Conservation (phyloP, 495 filamentous ascomycete genomes). For the Penicillium riverlandense region DNA sequence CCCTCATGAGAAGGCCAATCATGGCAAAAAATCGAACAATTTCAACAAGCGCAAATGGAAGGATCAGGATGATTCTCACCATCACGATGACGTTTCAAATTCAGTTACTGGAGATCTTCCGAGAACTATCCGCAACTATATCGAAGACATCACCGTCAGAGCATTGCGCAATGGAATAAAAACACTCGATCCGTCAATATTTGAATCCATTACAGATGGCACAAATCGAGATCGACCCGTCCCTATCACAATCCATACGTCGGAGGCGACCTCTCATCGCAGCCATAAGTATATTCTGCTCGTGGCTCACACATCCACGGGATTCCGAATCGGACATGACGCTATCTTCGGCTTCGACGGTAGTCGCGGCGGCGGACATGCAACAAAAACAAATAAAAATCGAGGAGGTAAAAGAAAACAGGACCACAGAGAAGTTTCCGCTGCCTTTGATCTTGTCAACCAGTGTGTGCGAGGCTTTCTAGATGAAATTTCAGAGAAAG, state of each 20-base stretch:
- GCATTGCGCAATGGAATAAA: constrained; percentile 5
- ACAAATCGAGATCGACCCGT: constrained; percentile 13
- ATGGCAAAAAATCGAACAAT: too few relatives aligned
- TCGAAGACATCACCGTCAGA: constrained; percentile 4
- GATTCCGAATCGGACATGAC: constrained; percentile 61
- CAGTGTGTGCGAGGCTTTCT: constrained; percentile 51
- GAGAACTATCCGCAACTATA: constrained; percentile 5
- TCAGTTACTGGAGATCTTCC: too few relatives aligned
- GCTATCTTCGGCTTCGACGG: constrained; percentile 39
- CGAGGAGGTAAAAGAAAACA: constrained; percentile 5
- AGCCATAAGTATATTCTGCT: constrained; percentile 65
- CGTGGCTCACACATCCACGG: constrained; percentile 58
- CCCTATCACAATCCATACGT: constrained; percentile 36
- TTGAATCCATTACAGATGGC: constrained; percentile 1
- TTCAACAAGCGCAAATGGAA: too few relatives aligned
- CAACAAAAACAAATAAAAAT: constrained; percentile 3
- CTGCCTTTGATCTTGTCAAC: constrained; percentile 25
- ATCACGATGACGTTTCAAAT: too few relatives aligned
- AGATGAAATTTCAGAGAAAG: constrained; percentile 40
- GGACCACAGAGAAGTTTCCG: not conserved
- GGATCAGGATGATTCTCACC: too few relatives aligned
- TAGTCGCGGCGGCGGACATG: constrained; percentile 18
- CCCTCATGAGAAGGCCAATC: too few relatives aligned
- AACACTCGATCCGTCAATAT: constrained; percentile 4
- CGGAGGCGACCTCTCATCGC: constrained; percentile 51